Evolutionary conservation across 495 filamentous ascomycete species (phyloP), one percentile per base, ranked within the genome.

Genomic region (Evernia prunastri): DNA sequence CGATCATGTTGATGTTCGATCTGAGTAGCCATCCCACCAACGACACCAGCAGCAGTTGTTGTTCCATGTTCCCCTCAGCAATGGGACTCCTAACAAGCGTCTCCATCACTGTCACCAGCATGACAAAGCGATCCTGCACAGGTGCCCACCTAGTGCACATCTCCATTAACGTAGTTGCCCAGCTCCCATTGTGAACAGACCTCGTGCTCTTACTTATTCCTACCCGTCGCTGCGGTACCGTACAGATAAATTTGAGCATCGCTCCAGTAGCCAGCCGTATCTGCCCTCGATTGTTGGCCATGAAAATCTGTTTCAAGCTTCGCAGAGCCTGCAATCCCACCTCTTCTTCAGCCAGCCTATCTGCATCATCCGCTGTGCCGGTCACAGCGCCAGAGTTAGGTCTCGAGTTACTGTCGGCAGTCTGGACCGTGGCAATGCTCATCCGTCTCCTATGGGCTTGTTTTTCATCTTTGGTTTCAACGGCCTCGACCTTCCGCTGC

Each of bases 1-100:
- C 92, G 63, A 97, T 96, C 74, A 97, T 83, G 72, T 96, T 97
- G 68, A 96, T 86, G 36, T 90, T 84, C 0, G 92, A 96, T 62
- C 87, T 86, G 47, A 97, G 76, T n/a, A 96, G 78, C 61, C 87
- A 89, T 62, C 86, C 85, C 51, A 95, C 82, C 68, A 95, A 83
- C 57, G 84, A 87, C 1, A 86, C 81, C 51, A 95, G 75, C 20
- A 90, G 84, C 35, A 88, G 80, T 71, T 93, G 86, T 45, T 87
- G 84, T 23, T 82, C 79, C 58, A 95, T 66, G 25, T 84, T 82
- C 13, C 87, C 81, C 70, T 91, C 87, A 18, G 76, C 80, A 17
- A 91, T 75, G 4, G 83, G 81, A 15, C 82, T 86, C 33, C 81
- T 79, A 20, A 87, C 74, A 45, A 96, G 75, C 6, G 79, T 81